Evolutionary conservation across 2,329 filamentous ascomycete genomes (phyloP).

Genomic region (Epichloe typhina): DNA sequence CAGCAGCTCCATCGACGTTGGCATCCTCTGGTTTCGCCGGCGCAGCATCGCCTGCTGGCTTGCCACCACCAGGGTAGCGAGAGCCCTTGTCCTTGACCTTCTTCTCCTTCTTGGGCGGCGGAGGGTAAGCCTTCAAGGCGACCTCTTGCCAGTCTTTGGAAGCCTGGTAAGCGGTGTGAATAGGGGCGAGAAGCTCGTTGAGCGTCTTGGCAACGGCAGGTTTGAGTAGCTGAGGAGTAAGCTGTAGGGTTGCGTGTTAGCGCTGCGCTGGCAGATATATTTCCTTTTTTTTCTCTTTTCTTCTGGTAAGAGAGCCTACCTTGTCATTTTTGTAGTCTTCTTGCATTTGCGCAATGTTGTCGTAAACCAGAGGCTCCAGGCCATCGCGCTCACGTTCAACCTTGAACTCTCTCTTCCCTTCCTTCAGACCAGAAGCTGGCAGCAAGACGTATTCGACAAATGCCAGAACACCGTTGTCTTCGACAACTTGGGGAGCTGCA

Average conservation of each 20-base stretch:
- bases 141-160: slow-evolving; percentile 62
- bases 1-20: slow-evolving; percentile 1
- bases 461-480: slow-evolving; percentile 75
- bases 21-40: background rate
- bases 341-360: slow-evolving; percentile 58
- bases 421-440: slow-evolving; percentile 52
- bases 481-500: slow-evolving; percentile 59
- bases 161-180: slow-evolving; percentile 58
- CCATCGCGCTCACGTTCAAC: slow-evolving; percentile 53
- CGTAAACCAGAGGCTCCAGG: slow-evolving; percentile 65
- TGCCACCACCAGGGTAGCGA: slow-evolving; percentile 39
- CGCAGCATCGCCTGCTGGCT: background rate
- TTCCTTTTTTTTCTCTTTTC: too few relatives aligned
- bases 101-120: slow-evolving; percentile 55
- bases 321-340: slow-evolving; percentile 71
- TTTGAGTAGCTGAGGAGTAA: slow-evolving; percentile 82
- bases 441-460: slow-evolving; percentile 83
- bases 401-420: slow-evolving; percentile 47
- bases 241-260: slow-evolving; percentile 14
- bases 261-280: background rate
- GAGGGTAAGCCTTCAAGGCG: slow-evolving; percentile 70
- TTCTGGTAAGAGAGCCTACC: slow-evolving; percentile 29
- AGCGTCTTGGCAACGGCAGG: slow-evolving; percentile 66
- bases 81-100: slow-evolving; percentile 67
- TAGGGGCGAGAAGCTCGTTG: slow-evolving; percentile 60